These are phyloP conservation scores for Dioscorea alata DNA, from an alignment of 106 monocot species.

Conservation along the genomic window DNA sequence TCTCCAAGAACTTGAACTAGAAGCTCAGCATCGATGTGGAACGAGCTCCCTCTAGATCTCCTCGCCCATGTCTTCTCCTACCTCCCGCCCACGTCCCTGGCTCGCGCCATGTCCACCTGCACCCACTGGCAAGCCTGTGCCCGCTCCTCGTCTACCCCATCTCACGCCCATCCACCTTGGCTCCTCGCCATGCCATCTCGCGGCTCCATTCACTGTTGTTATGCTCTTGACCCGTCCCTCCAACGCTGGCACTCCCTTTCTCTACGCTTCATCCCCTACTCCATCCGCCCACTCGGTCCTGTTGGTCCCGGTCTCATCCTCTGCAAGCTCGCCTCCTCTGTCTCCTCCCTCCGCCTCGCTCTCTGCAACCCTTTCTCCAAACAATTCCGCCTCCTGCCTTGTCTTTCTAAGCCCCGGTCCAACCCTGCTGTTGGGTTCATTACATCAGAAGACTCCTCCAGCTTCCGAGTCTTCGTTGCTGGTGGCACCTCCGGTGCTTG, in stretches of 20 bases:
- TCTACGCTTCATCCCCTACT: constrained; percentile 25
- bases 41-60: constrained; percentile 26
- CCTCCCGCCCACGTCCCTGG: constrained; percentile 32
- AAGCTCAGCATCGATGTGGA: constrained; percentile 17
- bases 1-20: too few relatives aligned
- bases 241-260: constrained; percentile 29
- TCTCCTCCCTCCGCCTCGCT: constrained; percentile 14
- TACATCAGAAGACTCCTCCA: background rate
- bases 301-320: constrained; percentile 18
- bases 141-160: background rate
- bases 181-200: constrained; percentile 27
- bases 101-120: constrained; percentile 30
- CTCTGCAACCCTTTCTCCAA: constrained; percentile 55
- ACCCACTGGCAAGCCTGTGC: constrained; percentile 31
- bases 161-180: constrained; percentile 20
- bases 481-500: constrained; percentile 21
- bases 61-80: constrained; percentile 45
- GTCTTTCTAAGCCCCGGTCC: constrained; percentile 22
- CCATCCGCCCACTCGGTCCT: constrained; percentile 29
- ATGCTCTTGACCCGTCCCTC: constrained; percentile 18
- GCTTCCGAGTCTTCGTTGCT: constrained; percentile 36
- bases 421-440: constrained; percentile 42
- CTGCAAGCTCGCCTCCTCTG: constrained; percentile 16
- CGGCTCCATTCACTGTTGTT: constrained; percentile 12
- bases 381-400: constrained; percentile 29